These are phyloP conservation scores for Scutellaria minor DNA, from an alignment of 257 asterid genomes.

Conservation along the genomic window DNA sequence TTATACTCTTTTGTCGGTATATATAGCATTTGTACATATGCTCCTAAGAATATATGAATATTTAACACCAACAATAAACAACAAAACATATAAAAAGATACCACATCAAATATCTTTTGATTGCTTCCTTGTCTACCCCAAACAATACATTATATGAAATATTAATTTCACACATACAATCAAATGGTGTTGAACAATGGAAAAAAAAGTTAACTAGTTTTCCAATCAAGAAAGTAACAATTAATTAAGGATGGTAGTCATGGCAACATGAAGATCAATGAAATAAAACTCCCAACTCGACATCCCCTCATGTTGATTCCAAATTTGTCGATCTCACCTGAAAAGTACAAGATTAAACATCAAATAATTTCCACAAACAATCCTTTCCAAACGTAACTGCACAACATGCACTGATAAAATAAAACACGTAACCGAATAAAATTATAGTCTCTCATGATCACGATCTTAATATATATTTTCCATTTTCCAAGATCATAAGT, in stretches of 20 bases:
- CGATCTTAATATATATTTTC: too few species aligned
- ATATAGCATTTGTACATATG: background rate
- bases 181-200: slow-evolving; percentile 30
- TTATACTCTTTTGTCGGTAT: too few species aligned
- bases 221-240: slow-evolving; percentile 5
- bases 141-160: slow-evolving; percentile 21
- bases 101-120: background rate
- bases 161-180: slow-evolving; percentile 25
- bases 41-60: background rate
- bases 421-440: too few species aligned
- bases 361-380: background rate
- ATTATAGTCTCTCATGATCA: too few species aligned
- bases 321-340: slow-evolving; percentile 43
- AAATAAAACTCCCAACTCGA: slow-evolving; percentile 24
- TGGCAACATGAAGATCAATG: background rate
- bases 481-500: too few species aligned
- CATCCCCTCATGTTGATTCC: slow-evolving; percentile 55
- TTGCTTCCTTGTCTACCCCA: slow-evolving; percentile 19
- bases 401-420: too few species aligned
- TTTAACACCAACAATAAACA: background rate
- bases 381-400: too few species aligned
- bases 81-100: background rate
- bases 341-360: background rate
- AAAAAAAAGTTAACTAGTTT: background rate
- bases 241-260: background rate